phyloP scores from a whole-genome alignment of 2,329 filamentous ascomycete genomes.

The Ilyonectria sp. region DNA sequence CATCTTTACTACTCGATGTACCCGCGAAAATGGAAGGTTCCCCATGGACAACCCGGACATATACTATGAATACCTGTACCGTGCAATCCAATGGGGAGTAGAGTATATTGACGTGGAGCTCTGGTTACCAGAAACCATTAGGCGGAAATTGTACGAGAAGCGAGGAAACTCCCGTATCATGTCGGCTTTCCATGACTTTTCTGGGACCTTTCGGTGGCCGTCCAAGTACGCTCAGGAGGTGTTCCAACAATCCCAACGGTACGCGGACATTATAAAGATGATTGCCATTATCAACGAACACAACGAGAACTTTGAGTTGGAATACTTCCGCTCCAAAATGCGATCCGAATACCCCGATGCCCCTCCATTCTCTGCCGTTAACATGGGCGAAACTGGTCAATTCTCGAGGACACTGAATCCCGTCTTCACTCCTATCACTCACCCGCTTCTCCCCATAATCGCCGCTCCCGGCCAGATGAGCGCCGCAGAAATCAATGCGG shows the following conservation, averaged over 20 bases:
- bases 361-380: slow-evolving; percentile 85
- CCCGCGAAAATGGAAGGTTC: slow-evolving; percentile 85
- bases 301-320: slow-evolving; percentile 91
- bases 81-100: slow-evolving; percentile 89
- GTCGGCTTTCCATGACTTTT: slow-evolving; percentile 93
- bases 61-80: slow-evolving; percentile 85
- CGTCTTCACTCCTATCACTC: slow-evolving; percentile 90
- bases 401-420: slow-evolving; percentile 88
- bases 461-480: slow-evolving; percentile 90
- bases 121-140: slow-evolving; percentile 85
- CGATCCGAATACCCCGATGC: slow-evolving; percentile 76
- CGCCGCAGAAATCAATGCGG: slow-evolving; percentile 87
- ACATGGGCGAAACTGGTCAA: slow-evolving; percentile 90
- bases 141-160: slow-evolving; percentile 75
- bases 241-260: slow-evolving; percentile 79
- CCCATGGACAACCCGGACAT: slow-evolving; percentile 84
- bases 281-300: slow-evolving; percentile 86
- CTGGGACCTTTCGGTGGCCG: slow-evolving; percentile 87
- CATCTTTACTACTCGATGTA: slow-evolving; percentile 89
- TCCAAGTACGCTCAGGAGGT: slow-evolving; percentile 79
- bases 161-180: slow-evolving; percentile 88
- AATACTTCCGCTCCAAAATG: slow-evolving; percentile 88
- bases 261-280: slow-evolving; percentile 92
- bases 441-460: slow-evolving; percentile 86
- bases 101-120: slow-evolving; percentile 93